These are phyloP conservation scores for Coniella lustricola DNA, from an alignment of 2,329 filamentous ascomycete species.

Conservation along the genomic window DNA sequence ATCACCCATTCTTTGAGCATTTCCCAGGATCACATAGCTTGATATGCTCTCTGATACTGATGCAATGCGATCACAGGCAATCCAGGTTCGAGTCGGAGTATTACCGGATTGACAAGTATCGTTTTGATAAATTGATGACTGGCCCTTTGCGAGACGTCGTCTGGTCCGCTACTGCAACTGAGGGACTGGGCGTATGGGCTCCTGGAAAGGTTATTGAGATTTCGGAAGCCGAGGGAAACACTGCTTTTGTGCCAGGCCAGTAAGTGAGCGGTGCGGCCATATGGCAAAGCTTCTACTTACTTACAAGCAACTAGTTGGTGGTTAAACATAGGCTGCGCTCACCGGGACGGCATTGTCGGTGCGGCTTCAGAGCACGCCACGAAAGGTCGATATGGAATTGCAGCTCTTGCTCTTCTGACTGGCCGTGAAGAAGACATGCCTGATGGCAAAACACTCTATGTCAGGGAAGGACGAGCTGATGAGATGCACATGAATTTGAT, in stretches of 20 bases:
- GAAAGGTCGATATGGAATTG: slow-evolving; percentile 37
- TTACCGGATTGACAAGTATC: slow-evolving; percentile 6
- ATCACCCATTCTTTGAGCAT: no score
- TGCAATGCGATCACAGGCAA: background rate
- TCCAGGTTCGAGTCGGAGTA: slow-evolving; percentile 12
- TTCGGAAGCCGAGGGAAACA: slow-evolving; percentile 10
- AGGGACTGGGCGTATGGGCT: slow-evolving; percentile 5
- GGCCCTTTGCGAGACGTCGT: slow-evolving; percentile 5
- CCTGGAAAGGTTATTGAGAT: background rate
- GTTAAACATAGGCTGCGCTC: slow-evolving; percentile 48
- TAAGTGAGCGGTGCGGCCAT: background rate
- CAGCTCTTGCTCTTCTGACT: slow-evolving; percentile 42
- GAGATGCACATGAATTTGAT: slow-evolving; percentile 45
- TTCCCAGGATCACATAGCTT: background rate
- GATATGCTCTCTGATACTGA: no score
- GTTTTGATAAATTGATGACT: background rate
- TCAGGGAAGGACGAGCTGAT: slow-evolving; percentile 33
- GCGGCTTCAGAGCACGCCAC: slow-evolving; percentile 38
- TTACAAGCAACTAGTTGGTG: slow-evolving; percentile 43
- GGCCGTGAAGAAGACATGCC: slow-evolving; percentile 41
- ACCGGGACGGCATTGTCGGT: slow-evolving; percentile 47
- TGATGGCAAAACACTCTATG: slow-evolving; percentile 33
- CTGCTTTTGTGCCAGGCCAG: slow-evolving; percentile 6
- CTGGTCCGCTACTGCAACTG: slow-evolving; percentile 10
- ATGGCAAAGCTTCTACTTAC: background rate